Evolutionary conservation across 2,329 filamentous ascomycete species (phyloP), one percentile per base, ranked within the genome.

Genomic region (Aspergillus aculeatus): DNA sequence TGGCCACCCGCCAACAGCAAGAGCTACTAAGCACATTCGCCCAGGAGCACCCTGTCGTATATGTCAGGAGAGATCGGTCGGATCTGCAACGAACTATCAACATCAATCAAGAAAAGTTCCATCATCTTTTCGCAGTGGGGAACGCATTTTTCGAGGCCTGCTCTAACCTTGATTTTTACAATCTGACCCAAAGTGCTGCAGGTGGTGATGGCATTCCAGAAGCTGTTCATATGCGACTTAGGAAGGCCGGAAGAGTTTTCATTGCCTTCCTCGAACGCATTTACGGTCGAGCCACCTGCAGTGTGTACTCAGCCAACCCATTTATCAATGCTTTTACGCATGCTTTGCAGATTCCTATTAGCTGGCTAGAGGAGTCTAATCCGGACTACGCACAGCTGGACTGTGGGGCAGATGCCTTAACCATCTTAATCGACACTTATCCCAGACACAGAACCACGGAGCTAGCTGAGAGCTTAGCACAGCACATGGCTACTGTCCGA

Each of bases 31-130:
- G 82, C 55, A 81, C 85, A 2, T 88, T 86, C 63, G 80, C 83
- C 3, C 78, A 78, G 50, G 83, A 80, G 0, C 84, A 89, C 68
- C 88, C 88, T 0, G 84, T 91, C 14, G 82, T 92, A 14, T 86
- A 90, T 62, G 77, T 91, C 26, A 79, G 86, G 14, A 81, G 89
- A 47, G 38, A 49, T 23, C 5, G 32, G 14, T n/a, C 14, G 26
- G 61, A 61, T 31, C 51, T 68, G 10, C 61, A 59, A 31, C 60
- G 51, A 35, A 55, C 58, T 10, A 47, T 66, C 9, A 52, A 78
- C 71, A 59, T 55, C 23, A 61, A 56, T 21, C 54, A 58, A 2
- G 65, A 66, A 9, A 68, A 65, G 50, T 66, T 69, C 35, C 53
- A 63, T 16, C 60, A 61, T 3, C 49, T 64, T 10, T 64, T 60